Base-by-base conservation (phyloP, 2,329 filamentous ascomycete genomes). In the Lithohypha guttulata region DNA sequence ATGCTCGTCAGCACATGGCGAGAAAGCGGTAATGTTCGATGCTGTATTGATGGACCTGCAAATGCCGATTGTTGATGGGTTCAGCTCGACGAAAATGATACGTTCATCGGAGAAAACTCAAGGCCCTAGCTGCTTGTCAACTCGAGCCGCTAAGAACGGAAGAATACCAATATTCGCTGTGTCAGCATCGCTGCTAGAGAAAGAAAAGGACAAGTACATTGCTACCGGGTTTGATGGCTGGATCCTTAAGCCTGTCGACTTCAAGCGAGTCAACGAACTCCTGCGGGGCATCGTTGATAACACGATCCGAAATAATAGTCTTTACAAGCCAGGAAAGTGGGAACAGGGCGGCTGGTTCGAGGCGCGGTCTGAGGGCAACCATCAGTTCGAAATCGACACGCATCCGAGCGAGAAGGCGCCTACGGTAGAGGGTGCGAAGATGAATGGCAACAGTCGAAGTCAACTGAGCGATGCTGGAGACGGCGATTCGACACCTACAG, bases 31-130 rank as follows among this genome's bases (percentile, higher is more conserved):
- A 18, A 61, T 63, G 15, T 91, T 83, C 53, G 84, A 93, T 56
- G 78, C 85, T 4, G 69, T 94, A 33, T 67, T 94, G 46, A 93
- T 93, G 86, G 86, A 93, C 55, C 85, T 94, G 73, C 84, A 93
- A 84, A 93, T 94, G 86, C 85, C 86, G 13, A 91, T 93, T 21
- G 81, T 93, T 3, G 84, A 93, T 54, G 86, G 86, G 10, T 69
- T 87, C 18, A 77, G 72, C 2, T 85, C 84, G 11, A 82, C 85
- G 0, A 86, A 84, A 58, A 81, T 85, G 71, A 93, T 93, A 45
- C 71, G 86, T 18, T 76, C 75, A 0, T 77, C 71, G 38, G 85
- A 93, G 55, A 71, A 72, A 41, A 62, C 63, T 0, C 63, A 64
- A 58, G 67, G 51, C 36, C 60, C 71, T 30, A 53, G 51, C 5